A percentile compares a stretch with the other conserved stretches of the same genome.
Evolutionary conservation across 73 alveolate genomes (phyloP).

Genomic region (Tetrahymena thermophila): DNA sequence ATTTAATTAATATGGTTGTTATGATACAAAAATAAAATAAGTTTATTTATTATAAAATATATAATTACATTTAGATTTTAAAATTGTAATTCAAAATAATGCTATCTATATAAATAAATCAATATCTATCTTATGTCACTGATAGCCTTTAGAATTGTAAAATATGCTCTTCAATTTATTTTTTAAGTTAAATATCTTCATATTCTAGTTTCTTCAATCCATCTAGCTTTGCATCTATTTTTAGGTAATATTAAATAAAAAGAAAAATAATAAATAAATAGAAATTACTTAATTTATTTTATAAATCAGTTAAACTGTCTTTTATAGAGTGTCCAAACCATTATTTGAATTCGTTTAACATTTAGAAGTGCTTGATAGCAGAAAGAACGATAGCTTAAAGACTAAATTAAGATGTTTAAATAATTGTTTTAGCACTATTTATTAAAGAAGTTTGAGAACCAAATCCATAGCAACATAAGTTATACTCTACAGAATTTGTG

Average conservation of each 20-base stretch:
- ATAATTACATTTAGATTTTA: too few relatives aligned
- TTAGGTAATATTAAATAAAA: neutral
- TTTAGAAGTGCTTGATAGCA: neutral
- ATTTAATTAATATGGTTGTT: too few relatives aligned
- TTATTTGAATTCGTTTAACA: neutral
- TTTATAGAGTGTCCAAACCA: neutral
- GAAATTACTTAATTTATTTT: neutral
- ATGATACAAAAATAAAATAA: neutral
- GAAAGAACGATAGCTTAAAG: neutral
- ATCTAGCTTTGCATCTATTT: neutral
- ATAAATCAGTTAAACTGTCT: neutral
- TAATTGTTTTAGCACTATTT: neutral
- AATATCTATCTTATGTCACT: neutral
- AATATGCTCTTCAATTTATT: neutral
- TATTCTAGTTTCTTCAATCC: neutral
- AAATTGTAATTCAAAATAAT: neutral
- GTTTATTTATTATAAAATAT: neutral
- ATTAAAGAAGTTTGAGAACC: neutral
- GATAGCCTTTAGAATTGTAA: neutral
- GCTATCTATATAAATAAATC: neutral
- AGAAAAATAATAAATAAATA: neutral
- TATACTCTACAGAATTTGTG: neutral
- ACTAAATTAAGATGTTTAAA: neutral
- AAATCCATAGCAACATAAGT: neutral
- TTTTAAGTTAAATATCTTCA: neutral